phyloP scores from a whole-genome alignment of 2,329 filamentous ascomycete species.

The Calonectria ilicicola region DNA sequence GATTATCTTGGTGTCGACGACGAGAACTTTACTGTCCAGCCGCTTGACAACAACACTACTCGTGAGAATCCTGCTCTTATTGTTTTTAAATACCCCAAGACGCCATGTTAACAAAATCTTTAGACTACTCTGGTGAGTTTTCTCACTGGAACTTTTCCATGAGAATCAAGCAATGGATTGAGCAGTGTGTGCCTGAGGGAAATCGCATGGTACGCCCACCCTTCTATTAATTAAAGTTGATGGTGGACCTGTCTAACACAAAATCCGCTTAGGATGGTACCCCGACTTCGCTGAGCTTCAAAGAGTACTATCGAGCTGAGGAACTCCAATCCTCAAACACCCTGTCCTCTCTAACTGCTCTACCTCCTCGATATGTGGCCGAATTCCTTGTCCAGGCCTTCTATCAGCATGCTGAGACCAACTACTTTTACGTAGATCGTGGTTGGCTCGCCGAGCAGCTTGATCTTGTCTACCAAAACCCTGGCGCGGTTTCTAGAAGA shows the following conservation, averaged over 20 bases:
- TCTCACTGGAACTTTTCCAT: constrained; percentile 67
- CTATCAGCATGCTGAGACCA: constrained; percentile 61
- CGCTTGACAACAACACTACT: constrained; percentile 54
- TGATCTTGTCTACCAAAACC: constrained; percentile 55
- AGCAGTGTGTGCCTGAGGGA: constrained; percentile 50
- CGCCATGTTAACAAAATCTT: constrained; percentile 12
- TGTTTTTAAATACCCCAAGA: background rate
- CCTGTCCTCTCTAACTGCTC: constrained; percentile 51
- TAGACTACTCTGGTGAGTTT: constrained; percentile 65
- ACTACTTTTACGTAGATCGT: constrained; percentile 61
- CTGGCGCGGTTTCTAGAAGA: constrained; percentile 50
- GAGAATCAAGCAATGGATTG: constrained; percentile 62
- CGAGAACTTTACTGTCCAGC: constrained; percentile 55
- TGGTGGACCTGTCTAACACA: constrained; percentile 5
- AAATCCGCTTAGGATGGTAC: constrained; percentile 36
- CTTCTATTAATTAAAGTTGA: background rate
- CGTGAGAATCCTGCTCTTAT: constrained; percentile 45
- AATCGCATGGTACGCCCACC: constrained; percentile 42
- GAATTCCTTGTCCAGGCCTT: constrained; percentile 60
- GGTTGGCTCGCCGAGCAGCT: constrained; percentile 56
- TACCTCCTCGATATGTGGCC: constrained; percentile 60
- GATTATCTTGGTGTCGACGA: constrained; percentile 48
- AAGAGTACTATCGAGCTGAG: constrained; percentile 59
- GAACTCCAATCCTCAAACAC: constrained; percentile 58
- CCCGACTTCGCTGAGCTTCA: constrained; percentile 46